Percentiles rank a stretch among this genome's conserved stretches.
Evolutionary conservation across 129 eudicot genomes (phyloP).

Genomic region (Cynara cardunculus): DNA sequence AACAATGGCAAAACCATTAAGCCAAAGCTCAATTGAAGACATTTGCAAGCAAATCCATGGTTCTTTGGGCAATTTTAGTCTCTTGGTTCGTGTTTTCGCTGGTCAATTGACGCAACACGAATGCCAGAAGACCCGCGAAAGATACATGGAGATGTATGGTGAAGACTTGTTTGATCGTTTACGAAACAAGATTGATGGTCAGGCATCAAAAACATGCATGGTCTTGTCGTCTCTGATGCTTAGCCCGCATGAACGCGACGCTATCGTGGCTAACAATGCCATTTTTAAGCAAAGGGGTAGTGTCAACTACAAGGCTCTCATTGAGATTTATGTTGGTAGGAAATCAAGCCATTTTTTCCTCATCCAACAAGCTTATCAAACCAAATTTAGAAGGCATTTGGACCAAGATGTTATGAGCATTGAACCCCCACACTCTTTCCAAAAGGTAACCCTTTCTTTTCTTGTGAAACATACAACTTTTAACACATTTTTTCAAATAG

Average conservation of each 20-base stretch:
- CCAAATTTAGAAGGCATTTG: slow-evolving; percentile 50
- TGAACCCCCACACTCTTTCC: slow-evolving; percentile 72
- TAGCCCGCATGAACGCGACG: slow-evolving; percentile 61
- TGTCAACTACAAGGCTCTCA: slow-evolving; percentile 49
- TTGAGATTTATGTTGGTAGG: slow-evolving; percentile 67
- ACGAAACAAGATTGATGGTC: slow-evolving; percentile 13
- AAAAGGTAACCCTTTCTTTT: slow-evolving; percentile 43
- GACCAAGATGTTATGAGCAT: slow-evolving; percentile 58
- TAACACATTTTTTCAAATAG: background rate
- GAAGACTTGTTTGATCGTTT: slow-evolving; percentile 41
- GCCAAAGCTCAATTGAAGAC: slow-evolving; percentile 39
- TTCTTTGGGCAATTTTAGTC: slow-evolving; percentile 31
- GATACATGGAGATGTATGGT: slow-evolving; percentile 58
- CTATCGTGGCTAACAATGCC: slow-evolving; percentile 54
- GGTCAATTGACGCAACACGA: slow-evolving; percentile 22
- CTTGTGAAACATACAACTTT: slow-evolving; percentile 2
- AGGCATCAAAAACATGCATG: slow-evolving; percentile 16
- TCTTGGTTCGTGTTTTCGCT: slow-evolving; percentile 25
- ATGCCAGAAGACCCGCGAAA: slow-evolving; percentile 45
- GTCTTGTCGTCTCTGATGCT: slow-evolving; percentile 50
- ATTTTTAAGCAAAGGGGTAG: slow-evolving; percentile 24
- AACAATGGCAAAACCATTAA: slow-evolving; percentile 28
- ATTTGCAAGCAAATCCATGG: slow-evolving; percentile 56
- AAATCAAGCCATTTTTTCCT: slow-evolving; percentile 77
- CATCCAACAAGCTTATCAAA: slow-evolving; percentile 68